Conservation (phyloP, 2,329 filamentous ascomycete genomes). For the Neopestalotiopsis clavispora region DNA sequence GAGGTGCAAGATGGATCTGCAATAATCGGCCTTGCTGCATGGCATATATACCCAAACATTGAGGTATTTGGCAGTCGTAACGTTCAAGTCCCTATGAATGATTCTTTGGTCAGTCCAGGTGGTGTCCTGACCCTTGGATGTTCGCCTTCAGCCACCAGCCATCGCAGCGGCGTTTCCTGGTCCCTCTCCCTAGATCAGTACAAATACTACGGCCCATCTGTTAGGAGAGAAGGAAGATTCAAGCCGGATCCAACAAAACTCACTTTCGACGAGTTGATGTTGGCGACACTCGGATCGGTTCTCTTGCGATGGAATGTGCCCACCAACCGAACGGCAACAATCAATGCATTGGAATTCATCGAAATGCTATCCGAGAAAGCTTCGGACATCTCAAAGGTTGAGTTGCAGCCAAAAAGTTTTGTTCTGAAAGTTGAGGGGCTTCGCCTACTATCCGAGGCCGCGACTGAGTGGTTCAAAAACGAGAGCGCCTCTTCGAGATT, state of each 20-base stretch:
- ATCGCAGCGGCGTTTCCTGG: constrained; percentile 17
- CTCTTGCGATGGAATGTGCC: neutral
- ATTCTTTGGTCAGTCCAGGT: constrained; percentile 13
- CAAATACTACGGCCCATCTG: constrained; percentile 18
- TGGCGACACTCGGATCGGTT: too few species aligned
- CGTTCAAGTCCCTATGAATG: constrained; percentile 15
- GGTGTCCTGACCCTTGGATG: constrained; percentile 19
- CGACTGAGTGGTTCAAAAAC: too few species aligned
- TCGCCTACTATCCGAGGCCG: neutral
- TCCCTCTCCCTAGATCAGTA: constrained; percentile 20
- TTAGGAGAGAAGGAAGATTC: neutral
- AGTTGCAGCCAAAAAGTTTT: too few species aligned
- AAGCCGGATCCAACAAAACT: constrained; percentile 14
- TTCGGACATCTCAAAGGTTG: too few species aligned
- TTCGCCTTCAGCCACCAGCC: neutral
- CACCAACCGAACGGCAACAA: neutral
- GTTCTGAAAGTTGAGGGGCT: neutral
- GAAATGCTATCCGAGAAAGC: neutral
- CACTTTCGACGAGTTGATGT: constrained; percentile 17
- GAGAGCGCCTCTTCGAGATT: too few species aligned
- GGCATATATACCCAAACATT: constrained; percentile 22
- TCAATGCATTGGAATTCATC: too few species aligned
- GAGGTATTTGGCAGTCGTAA: constrained; percentile 11
- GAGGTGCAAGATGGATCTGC: constrained; percentile 16
- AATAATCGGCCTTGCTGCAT: constrained; percentile 19